Percentiles rank a stretch among this genome's conserved stretches.
Conservation (phyloP, 305 asterid genomes). For the Petunia hybrid region DNA sequence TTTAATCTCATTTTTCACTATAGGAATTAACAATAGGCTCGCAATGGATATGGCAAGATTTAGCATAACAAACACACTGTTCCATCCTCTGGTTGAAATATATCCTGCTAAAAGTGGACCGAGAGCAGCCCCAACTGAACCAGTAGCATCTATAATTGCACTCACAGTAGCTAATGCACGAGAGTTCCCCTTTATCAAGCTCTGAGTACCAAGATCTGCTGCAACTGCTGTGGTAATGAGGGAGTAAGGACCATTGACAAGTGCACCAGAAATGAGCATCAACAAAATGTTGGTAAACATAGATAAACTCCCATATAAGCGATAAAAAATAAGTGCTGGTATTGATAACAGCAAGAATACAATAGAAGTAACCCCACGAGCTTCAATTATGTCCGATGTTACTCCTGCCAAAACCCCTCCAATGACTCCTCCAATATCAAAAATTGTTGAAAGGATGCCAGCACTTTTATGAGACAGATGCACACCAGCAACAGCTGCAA, state of each 20-base stretch:
- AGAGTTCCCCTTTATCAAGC: slow-evolving; percentile 63
- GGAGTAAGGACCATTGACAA: slow-evolving; percentile 91
- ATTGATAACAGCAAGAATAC: slow-evolving; percentile 68
- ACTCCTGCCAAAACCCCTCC: slow-evolving; percentile 89
- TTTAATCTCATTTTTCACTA: slow-evolving; percentile 68
- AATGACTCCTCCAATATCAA: slow-evolving; percentile 83
- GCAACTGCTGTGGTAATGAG: slow-evolving; percentile 98
- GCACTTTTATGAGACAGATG: slow-evolving; percentile 76
- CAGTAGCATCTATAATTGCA: slow-evolving; percentile 96
- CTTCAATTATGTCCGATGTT: slow-evolving; percentile 77
- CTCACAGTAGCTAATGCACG: slow-evolving; percentile 91
- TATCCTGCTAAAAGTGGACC: slow-evolving; percentile 98
- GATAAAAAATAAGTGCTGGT: slow-evolving; percentile 76
- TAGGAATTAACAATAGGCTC: slow-evolving; percentile 60
- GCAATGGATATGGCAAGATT: slow-evolving; percentile 65
- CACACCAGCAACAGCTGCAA: slow-evolving; percentile 83
- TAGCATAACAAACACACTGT: slow-evolving; percentile 82
- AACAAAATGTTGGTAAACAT: slow-evolving; percentile 60
- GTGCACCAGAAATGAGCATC: slow-evolving; percentile 80
- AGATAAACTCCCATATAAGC: slow-evolving; percentile 78
- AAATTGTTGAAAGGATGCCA: slow-evolving; percentile 82
- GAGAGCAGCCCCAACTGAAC: slow-evolving; percentile 92
- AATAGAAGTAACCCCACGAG: slow-evolving; percentile 82
- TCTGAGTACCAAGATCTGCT: slow-evolving; percentile 92
- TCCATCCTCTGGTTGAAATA: slow-evolving; percentile 94